Percentiles rank a stretch among this genome's conserved stretches.
phyloP scores from a whole-genome alignment of 345 rosid species.

The Eucalyptus brandiana region DNA sequence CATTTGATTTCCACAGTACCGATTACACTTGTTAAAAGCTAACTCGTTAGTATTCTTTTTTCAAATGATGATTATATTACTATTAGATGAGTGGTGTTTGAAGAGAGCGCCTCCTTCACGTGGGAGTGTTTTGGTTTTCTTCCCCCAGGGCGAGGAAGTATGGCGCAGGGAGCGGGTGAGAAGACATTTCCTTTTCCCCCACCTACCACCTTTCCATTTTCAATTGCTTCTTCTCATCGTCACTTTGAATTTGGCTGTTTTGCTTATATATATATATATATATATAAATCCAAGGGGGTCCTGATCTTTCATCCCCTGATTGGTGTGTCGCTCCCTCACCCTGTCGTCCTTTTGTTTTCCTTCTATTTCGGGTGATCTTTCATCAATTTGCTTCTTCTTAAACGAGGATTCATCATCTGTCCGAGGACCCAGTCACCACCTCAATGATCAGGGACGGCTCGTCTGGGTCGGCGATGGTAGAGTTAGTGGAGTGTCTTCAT shows the following conservation, averaged over 20 bases:
- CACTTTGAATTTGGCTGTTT: background rate
- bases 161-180: background rate
- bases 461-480: background rate
- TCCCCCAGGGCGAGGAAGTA: background rate
- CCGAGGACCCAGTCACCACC: background rate
- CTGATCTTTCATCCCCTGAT: background rate
- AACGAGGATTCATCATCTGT: background rate
- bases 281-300: background rate
- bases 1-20: accelerated
- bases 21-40: background rate
- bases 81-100: background rate
- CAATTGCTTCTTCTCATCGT: background rate
- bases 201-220: background rate
- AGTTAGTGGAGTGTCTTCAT: background rate
- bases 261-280: background rate
- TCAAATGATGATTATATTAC: background rate
- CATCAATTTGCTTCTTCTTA: background rate
- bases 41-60: background rate
- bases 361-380: background rate
- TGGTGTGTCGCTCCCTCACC: background rate
- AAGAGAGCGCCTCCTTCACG: background rate
- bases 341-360: background rate
- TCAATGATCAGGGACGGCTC: background rate
- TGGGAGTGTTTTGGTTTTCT: background rate
- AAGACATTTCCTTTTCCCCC: background rate